Conservation (phyloP, 305 asterid species). For the Fraxinus dipetala region DNA sequence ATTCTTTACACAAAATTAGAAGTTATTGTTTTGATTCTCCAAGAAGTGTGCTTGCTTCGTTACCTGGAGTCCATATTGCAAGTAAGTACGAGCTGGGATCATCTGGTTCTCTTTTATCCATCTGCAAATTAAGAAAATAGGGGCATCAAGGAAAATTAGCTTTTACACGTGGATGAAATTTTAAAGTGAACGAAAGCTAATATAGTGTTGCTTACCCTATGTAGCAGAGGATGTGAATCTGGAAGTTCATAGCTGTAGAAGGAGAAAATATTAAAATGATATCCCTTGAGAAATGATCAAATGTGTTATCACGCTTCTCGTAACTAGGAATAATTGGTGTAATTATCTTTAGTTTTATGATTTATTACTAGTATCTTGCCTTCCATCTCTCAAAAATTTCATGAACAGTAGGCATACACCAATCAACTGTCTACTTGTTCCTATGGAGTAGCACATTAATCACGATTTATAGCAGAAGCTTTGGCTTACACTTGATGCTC, state of each 20-base stretch:
- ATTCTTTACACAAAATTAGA: not conserved
- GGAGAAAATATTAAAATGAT: conserved; percentile 29
- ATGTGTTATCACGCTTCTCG: conserved; percentile 14
- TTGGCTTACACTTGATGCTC: conserved; percentile 95
- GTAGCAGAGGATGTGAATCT: conserved; percentile 81
- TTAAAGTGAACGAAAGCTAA: conserved; percentile 17
- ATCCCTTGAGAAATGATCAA: conserved; percentile 8
- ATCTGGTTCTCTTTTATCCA: conserved; percentile 89
- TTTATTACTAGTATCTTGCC: conserved; percentile 7
- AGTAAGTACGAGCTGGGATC: conserved; percentile 92
- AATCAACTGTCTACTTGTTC: conserved; percentile 11
- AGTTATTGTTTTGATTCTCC: conserved; percentile 16
- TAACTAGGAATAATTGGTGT: conserved; percentile 2
- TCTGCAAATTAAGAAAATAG: conserved; percentile 48
- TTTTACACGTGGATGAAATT: conserved; percentile 15
- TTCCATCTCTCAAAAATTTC: not conserved
- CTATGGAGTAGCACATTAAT: conserved; percentile 16
- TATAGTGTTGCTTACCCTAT: conserved; percentile 63
- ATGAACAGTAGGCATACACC: conserved; percentile 7
- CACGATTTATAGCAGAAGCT: conserved; percentile 13
- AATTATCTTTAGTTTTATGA: not conserved
- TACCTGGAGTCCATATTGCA: conserved; percentile 81
- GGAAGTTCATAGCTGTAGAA: conserved; percentile 91
- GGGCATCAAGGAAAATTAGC: conserved; percentile 23
- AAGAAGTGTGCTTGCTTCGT: conserved; percentile 5